These are phyloP conservation scores for Hericium coralloides DNA, from an alignment of 768 basidiomycete species.

Conservation along the genomic window DNA sequence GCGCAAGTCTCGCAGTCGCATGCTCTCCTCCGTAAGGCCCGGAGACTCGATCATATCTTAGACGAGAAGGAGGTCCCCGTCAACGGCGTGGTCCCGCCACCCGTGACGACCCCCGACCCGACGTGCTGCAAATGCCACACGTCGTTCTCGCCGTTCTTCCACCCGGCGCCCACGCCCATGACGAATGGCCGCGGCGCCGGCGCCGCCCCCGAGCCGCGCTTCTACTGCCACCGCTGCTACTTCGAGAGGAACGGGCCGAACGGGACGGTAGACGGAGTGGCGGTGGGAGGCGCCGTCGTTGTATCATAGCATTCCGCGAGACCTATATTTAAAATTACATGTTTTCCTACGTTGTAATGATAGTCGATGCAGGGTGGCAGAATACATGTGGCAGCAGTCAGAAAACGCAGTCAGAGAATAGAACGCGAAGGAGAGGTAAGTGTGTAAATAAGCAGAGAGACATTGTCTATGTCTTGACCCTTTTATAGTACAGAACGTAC, in stretches of 20 bases:
- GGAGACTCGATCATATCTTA: conserved; percentile 68
- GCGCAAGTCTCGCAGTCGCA: conserved; percentile 65
- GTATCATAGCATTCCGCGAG: neutral
- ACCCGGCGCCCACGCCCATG: conserved; percentile 30
- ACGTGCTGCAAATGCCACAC: conserved; percentile 56
- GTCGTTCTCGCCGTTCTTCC: conserved; percentile 69
- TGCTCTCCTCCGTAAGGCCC: conserved; percentile 82
- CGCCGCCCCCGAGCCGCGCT: conserved; percentile 14
- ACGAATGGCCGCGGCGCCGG: conserved; percentile 9
- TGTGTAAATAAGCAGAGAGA: neutral
- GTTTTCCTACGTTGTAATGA: conserved; percentile 14
- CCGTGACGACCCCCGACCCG: conserved; percentile 17
- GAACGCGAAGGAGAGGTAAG: neutral
- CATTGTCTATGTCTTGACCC: conserved; percentile 19
- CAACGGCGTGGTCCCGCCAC: conserved; percentile 7
- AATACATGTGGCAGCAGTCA: conserved; percentile 10
- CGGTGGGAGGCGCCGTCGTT: neutral
- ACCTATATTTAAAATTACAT: conserved; percentile 14
- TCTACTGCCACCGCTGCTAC: conserved; percentile 40
- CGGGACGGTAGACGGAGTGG: conserved; percentile 5
- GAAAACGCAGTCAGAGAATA: neutral
- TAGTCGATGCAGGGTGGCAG: conserved; percentile 11
- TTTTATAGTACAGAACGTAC: conserved; percentile 78
- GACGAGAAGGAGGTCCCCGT: conserved; percentile 23
- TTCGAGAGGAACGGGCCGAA: conserved; percentile 19